A percentile compares a stretch with the other conserved stretches of the same genome.
Conservation (phyloP, 306 rosid genomes). For the Quercus dentata region DNA sequence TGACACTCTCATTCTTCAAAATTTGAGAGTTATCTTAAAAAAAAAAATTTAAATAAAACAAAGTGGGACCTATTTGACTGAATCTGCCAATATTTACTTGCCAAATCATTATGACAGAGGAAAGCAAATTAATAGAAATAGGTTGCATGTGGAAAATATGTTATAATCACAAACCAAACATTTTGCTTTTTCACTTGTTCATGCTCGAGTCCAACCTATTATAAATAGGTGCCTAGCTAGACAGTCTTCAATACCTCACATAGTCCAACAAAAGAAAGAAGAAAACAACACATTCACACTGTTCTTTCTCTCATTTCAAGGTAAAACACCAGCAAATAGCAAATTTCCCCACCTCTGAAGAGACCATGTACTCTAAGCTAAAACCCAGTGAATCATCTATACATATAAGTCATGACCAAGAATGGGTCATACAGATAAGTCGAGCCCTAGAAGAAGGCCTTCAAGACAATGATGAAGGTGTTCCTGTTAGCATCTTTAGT, state of each 20-base stretch:
- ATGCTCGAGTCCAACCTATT: neutral
- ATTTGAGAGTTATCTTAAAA: too few relatives aligned
- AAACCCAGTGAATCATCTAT: neutral
- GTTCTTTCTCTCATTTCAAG: neutral
- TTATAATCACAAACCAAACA: neutral
- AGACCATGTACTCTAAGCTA: neutral
- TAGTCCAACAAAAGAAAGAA: neutral
- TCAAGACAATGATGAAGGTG: neutral
- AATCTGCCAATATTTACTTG: too few relatives aligned
- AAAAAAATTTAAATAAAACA: too few relatives aligned
- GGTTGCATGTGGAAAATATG: neutral
- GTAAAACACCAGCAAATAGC: neutral
- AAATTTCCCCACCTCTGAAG: neutral
- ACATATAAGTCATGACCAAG: neutral
- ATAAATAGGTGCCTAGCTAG: neutral
- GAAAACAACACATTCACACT: neutral
- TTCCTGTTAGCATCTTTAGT: neutral
- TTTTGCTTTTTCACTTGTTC: neutral
- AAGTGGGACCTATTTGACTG: too few relatives aligned
- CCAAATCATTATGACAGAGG: too few relatives aligned
- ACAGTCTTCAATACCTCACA: neutral
- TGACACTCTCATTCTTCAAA: too few relatives aligned
- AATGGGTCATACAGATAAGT: constrained; percentile 12
- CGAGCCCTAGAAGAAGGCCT: neutral
- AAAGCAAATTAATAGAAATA: too few relatives aligned